These are phyloP conservation scores for Leishmania aethiopica DNA, from an alignment of 208 protist genomes.

Conservation along the genomic window DNA sequence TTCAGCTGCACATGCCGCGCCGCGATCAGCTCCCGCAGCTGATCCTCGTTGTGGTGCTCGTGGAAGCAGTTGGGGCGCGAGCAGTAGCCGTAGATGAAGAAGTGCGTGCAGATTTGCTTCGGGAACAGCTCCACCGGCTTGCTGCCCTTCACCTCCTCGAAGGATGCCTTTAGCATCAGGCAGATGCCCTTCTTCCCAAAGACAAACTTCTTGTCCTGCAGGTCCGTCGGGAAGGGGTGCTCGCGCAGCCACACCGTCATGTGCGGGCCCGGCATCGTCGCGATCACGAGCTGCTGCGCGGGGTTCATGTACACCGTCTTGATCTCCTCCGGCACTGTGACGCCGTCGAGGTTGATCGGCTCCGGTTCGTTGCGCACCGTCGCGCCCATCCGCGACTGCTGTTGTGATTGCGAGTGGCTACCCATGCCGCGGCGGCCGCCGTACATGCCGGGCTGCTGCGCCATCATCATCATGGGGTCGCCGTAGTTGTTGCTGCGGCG, in stretches of 20 bases:
- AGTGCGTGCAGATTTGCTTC: constrained; percentile 87
- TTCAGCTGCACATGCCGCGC: constrained; percentile 73
- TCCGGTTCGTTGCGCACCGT: constrained; percentile 47
- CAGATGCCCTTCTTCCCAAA: constrained; percentile 76
- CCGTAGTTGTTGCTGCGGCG: constrained; percentile 21
- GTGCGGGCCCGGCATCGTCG: constrained; percentile 80
- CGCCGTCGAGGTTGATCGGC: constrained; percentile 46
- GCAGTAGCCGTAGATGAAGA: constrained; percentile 87
- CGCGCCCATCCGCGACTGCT: constrained; percentile 9
- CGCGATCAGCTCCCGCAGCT: constrained; percentile 81
- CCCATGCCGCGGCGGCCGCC: constrained; percentile 15
- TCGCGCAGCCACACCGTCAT: constrained; percentile 87
- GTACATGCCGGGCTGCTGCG: constrained; percentile 20
- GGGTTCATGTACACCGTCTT: constrained; percentile 73
- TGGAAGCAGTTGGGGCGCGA: constrained; percentile 78
- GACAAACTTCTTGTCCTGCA: constrained; percentile 66
- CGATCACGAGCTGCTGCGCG: constrained; percentile 62
- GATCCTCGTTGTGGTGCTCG: constrained; percentile 79
- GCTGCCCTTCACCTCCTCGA: constrained; percentile 64
- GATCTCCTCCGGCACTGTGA: constrained; percentile 66
- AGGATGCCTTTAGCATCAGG: constrained; percentile 82
- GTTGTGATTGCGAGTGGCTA: not conserved
- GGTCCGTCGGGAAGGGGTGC: constrained; percentile 49
- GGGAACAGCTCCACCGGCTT: constrained; percentile 90
- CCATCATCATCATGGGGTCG: constrained; percentile 34